Conservation (phyloP, 441 rosid species). For the Macaranga tanarius region DNA sequence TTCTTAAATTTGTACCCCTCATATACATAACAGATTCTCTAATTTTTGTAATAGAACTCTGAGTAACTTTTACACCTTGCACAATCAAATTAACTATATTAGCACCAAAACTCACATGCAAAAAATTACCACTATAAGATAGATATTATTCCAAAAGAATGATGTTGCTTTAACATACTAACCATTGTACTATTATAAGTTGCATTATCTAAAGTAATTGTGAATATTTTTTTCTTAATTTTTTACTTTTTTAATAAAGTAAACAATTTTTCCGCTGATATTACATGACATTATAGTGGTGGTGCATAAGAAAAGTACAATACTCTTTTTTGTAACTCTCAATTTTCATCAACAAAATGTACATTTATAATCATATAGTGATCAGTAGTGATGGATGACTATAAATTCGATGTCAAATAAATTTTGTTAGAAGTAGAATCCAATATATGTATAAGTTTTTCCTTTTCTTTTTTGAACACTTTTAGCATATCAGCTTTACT, state of each 20-base stretch:
- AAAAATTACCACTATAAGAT: neutral
- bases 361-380: slow-evolving; percentile 1
- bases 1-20: neutral
- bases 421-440: neutral
- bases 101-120: slow-evolving; percentile 12
- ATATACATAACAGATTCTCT: neutral
- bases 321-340: neutral
- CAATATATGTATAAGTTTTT: neutral
- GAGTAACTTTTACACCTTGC: neutral
- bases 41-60: neutral
- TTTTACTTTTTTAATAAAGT: slow-evolving; percentile 7
- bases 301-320: neutral
- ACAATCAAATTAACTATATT: slow-evolving; percentile 17
- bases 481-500: neutral
- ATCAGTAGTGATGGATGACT: slow-evolving; percentile 3
- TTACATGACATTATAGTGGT: neutral
- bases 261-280: neutral
- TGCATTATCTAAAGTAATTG: slow-evolving; percentile 9
- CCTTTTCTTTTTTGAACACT: neutral
- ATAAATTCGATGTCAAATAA: slow-evolving; percentile 11
- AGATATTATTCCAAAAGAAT: neutral
- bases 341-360: slow-evolving; percentile 12
- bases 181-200: neutral
- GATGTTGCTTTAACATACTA: neutral
- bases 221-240: slow-evolving; percentile 15